These are phyloP conservation scores for Epichloe gansuensis DNA, from an alignment of 2,329 filamentous ascomycete species.

Conservation along the genomic window DNA sequence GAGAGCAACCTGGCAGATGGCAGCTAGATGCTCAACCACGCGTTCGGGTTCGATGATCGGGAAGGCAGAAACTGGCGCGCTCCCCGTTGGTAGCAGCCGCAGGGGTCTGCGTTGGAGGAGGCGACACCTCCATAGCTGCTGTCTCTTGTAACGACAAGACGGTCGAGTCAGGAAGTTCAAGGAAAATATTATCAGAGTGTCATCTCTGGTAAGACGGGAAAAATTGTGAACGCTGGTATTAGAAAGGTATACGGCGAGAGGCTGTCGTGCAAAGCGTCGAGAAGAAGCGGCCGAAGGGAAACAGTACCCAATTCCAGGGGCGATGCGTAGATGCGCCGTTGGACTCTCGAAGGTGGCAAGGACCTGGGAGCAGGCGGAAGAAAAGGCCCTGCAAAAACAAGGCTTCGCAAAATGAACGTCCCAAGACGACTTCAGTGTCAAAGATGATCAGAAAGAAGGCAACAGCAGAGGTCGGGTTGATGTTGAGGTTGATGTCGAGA, in stretches of 20 bases:
- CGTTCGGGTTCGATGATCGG: conserved; percentile 52
- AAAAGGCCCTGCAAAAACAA: not conserved
- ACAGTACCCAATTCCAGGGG: not conserved
- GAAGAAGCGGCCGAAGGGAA: not conserved
- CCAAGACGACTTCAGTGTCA: not conserved
- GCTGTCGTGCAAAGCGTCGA: not conserved
- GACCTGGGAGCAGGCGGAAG: not conserved
- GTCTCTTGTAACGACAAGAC: conserved; percentile 7
- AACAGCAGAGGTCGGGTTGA: not conserved
- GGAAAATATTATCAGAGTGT: not conserved
- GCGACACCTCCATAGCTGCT: conserved; percentile 41
- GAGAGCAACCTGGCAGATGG: conserved; percentile 60
- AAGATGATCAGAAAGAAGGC: not conserved
- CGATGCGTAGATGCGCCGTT: not conserved
- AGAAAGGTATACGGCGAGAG: not conserved
- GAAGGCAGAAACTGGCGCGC: conserved; percentile 33
- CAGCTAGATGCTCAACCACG: conserved; percentile 59
- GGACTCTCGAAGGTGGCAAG: not conserved
- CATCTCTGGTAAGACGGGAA: not conserved
- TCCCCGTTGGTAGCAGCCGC: conserved; percentile 27
- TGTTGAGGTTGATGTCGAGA: conserved; percentile 1
- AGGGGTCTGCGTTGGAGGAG: conserved; percentile 30
- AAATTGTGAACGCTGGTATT: not conserved
- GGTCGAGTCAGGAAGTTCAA: not conserved
- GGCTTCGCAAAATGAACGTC: not conserved